Conservation (phyloP, 2,329 filamentous ascomycete species). For the Trichoderma sp. region DNA sequence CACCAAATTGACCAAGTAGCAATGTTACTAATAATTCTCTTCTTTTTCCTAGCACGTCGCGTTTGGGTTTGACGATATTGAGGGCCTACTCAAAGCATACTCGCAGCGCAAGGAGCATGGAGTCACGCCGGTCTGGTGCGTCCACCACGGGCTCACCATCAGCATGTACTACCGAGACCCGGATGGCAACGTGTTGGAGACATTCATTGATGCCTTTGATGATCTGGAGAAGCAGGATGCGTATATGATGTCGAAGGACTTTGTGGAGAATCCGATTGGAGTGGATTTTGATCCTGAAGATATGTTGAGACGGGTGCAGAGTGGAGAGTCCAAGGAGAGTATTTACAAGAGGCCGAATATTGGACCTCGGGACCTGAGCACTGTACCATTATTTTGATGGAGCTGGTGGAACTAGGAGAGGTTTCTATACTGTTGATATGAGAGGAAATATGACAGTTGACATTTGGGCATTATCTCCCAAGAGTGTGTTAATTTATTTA, state of each 20-base stretch:
- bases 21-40: background rate
- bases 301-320: conserved; percentile 8
- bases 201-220: conserved; percentile 45
- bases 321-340: conserved; percentile 6
- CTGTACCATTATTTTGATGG: background rate
- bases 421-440: background rate
- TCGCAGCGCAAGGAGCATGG: conserved; percentile 30
- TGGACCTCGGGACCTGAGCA: conserved; percentile 1
- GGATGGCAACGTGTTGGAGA: conserved; percentile 48
- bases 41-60: background rate
- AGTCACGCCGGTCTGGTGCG: conserved; percentile 41
- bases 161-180: conserved; percentile 50
- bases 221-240: conserved; percentile 35
- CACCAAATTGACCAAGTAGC: too few species aligned
- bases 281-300: conserved; percentile 21
- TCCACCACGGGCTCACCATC: conserved; percentile 48
- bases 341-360: conserved; percentile 20
- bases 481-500: background rate
- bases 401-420: background rate
- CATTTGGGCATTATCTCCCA: background rate
- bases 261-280: conserved; percentile 39
- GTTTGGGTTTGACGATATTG: background rate
- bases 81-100: background rate
- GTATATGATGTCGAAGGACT: conserved; percentile 40
- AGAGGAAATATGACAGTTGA: background rate